Base-by-base conservation (phyloP, 2,329 filamentous ascomycete genomes). In the Fusarium scirpi region DNA sequence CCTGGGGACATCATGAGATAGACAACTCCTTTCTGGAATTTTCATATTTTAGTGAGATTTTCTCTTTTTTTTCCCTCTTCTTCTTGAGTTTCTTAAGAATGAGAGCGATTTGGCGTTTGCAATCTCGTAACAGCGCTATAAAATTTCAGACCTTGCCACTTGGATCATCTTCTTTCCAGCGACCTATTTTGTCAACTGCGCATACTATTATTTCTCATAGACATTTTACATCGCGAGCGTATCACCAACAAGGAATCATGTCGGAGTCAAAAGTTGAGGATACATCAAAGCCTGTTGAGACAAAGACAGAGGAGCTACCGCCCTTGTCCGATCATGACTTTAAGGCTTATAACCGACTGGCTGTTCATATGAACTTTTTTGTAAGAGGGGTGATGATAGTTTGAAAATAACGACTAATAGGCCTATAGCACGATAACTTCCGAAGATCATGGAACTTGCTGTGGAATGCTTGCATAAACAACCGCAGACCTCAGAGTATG, bases 281-380 rank as follows among this genome's bases (percentile, higher is more conserved):
- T 45, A 34, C 52, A 45, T 11, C 54, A 56, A 69, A 64, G 40
- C 29, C 65, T 38, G 47, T 45, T 0, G 63, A 69, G 46, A 30
- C 66, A 30, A 58, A 65, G 41, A 56, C 60, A 8, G 72, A 77
- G 16, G 69, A 73, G 16, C 79, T 92, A 3, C 89, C 91, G 0
- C 88, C 91, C 25, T 83, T 95, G 30, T 89, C 88, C 0, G 80
- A 88, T 3, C 82, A 85, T 59, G 91, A 95, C 60, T 94, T 93
- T 75, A 84, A 84, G 52, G 80, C 84, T 41, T 94, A 91, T 80
- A 94, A 94, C 80, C 85, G 85, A n/a, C 82, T 94, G 75, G 90
- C 92, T 0, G 91, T 92, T 60, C 86, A 87, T 69, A 94, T 94
- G 92, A 87, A 94, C 46, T 82, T 86, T 67, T 94, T 91, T 81